Evolutionary conservation across 1,139 yeast genomes (phyloP).

Genomic region (Tardiomyces depauwii): DNA sequence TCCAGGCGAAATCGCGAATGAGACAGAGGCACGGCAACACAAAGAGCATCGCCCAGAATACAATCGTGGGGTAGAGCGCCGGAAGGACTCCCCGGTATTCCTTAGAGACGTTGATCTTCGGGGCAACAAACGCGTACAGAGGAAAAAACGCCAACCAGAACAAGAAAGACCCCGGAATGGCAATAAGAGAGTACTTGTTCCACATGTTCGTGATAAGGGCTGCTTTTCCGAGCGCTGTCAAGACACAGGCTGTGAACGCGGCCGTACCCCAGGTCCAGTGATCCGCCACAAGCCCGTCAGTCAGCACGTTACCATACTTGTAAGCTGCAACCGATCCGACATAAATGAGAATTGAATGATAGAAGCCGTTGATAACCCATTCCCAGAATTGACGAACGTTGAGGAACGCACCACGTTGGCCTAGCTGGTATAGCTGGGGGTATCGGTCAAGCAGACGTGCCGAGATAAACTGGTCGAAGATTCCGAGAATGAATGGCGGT

Average conservation of each 20-base stretch:
- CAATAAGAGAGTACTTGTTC: conserved; percentile 86
- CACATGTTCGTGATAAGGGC: conserved; percentile 85
- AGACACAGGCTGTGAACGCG: conserved; percentile 72
- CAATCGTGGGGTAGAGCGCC: conserved; percentile 64
- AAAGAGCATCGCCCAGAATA: conserved; percentile 77
- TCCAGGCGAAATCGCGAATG: conserved; percentile 86
- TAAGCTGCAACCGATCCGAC: conserved; percentile 63
- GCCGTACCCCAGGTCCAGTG: conserved; percentile 97
- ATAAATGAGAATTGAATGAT: conserved; percentile 80
- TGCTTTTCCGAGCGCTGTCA: conserved; percentile 91
- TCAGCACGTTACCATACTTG: conserved; percentile 51
- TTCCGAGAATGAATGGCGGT: conserved; percentile 94
- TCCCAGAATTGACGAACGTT: conserved; percentile 94
- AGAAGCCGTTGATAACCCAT: conserved; percentile 93
- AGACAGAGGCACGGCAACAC: conserved; percentile 71
- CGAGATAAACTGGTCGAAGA: conserved; percentile 91
- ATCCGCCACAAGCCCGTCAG: conserved; percentile 65
- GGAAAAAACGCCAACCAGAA: conserved; percentile 87
- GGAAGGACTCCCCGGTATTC: conserved; percentile 76
- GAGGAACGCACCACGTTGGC: conserved; percentile 80
- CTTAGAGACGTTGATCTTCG: conserved; percentile 65
- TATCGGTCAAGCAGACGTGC: conserved; percentile 83
- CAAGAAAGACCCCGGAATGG: conserved; percentile 87
- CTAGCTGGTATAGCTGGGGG: conserved; percentile 85
- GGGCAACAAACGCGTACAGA: conserved; percentile 75